These are phyloP conservation scores for Neoascochyta sp. DNA, from an alignment of 2,329 filamentous ascomycete species.

Conservation along the genomic window DNA sequence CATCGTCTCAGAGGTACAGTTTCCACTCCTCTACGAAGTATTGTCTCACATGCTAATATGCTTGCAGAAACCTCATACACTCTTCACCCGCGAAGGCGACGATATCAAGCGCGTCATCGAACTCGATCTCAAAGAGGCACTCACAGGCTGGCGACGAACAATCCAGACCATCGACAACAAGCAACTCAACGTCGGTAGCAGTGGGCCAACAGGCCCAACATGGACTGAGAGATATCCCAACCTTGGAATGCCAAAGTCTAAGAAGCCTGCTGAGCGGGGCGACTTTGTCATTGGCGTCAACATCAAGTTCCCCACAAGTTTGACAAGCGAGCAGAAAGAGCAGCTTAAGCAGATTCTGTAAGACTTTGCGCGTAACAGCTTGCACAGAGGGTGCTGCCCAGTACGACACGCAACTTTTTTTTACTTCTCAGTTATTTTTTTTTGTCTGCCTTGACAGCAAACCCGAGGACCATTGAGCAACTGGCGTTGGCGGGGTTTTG, in stretches of 20 bases:
- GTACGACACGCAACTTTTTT: conserved; percentile 3
- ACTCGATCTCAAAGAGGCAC: conserved; percentile 83
- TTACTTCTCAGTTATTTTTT: conserved; percentile 11
- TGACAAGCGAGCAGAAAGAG: conserved; percentile 76
- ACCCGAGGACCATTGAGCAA: conserved; percentile 7
- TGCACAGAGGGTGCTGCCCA: neutral
- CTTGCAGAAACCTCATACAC: conserved; percentile 74
- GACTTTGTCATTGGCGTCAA: conserved; percentile 88
- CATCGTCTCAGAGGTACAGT: conserved; percentile 82
- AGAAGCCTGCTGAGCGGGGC: conserved; percentile 78
- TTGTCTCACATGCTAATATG: conserved; percentile 13
- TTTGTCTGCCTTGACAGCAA: neutral
- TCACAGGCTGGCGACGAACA: conserved; percentile 91
- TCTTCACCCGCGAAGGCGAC: conserved; percentile 83
- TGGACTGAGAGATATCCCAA: conserved; percentile 77
- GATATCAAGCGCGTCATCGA: conserved; percentile 76
- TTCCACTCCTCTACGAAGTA: neutral
- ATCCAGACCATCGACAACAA: conserved; percentile 91
- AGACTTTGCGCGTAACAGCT: too few relatives aligned
- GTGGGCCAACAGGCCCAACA: conserved; percentile 80
- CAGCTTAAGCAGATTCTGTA: conserved; percentile 74
- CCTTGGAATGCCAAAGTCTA: conserved; percentile 91
- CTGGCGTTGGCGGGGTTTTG: conserved; percentile 18
- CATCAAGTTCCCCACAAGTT: conserved; percentile 79
- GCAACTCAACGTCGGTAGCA: conserved; percentile 73